These are phyloP conservation scores for Vitis rotundifolia DNA, from an alignment of 164 flowering plant species.

Conservation along the genomic window DNA sequence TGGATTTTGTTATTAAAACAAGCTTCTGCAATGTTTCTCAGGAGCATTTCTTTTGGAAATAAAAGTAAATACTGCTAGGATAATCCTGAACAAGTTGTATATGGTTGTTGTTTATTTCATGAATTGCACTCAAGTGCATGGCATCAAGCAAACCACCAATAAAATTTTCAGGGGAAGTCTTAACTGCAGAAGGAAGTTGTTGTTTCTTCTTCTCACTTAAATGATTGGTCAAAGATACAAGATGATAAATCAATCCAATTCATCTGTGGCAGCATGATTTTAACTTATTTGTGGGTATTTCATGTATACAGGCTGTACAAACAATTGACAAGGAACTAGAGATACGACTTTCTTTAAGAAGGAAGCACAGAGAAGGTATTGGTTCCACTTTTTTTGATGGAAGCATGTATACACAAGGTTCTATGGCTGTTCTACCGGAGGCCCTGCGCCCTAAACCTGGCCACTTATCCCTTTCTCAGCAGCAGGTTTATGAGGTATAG, in stretches of 20 bases:
- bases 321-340: constrained; percentile 86
- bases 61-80: too few relatives aligned
- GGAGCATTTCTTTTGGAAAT: too few relatives aligned
- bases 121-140: too few relatives aligned
- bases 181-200: background rate
- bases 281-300: background rate
- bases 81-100: too few relatives aligned
- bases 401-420: constrained; percentile 63
- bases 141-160: too few relatives aligned
- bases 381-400: constrained; percentile 73
- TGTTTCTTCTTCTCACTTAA: background rate
- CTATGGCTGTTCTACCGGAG: constrained; percentile 76
- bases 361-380: constrained; percentile 82
- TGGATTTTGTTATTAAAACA: too few relatives aligned
- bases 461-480: constrained; percentile 78
- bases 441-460: constrained; percentile 95
- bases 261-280: background rate
- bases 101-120: too few relatives aligned
- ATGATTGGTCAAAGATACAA: background rate
- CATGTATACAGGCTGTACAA: constrained; percentile 68
- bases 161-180: too few relatives aligned
- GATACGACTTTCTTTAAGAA: constrained; percentile 67
- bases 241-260: background rate
- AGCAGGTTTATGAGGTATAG: constrained; percentile 93
- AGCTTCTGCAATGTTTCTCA: too few relatives aligned